Percentiles rank a stretch among this genome's conserved stretches.
These are phyloP conservation scores for Botrytis elliptica DNA, from an alignment of 2,329 filamentous ascomycete genomes.

Conservation along the genomic window DNA sequence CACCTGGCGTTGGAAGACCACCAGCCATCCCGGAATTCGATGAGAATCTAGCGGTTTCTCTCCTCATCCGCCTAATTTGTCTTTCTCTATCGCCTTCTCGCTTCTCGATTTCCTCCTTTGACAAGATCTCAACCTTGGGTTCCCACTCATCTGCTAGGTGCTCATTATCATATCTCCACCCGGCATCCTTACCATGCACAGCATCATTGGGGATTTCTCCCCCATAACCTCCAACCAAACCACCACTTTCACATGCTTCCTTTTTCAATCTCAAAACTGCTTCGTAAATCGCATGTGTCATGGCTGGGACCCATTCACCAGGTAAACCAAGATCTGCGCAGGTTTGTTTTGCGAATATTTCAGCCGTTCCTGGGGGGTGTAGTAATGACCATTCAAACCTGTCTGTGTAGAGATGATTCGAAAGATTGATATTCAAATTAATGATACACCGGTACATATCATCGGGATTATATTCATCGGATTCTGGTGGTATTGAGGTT, in stretches of 20 bases:
- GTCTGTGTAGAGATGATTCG: constrained; percentile 90
- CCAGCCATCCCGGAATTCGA: constrained; percentile 79
- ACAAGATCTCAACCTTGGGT: constrained; percentile 75
- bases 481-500: constrained; percentile 60
- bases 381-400: constrained; percentile 97
- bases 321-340: constrained; percentile 87
- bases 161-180: constrained; percentile 95
- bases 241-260: constrained; percentile 89
- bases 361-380: constrained; percentile 86
- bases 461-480: constrained; percentile 80
- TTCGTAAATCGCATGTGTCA: constrained; percentile 97
- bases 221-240: constrained; percentile 72
- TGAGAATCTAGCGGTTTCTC: constrained; percentile 91
- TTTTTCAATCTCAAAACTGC: constrained; percentile 91
- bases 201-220: constrained; percentile 85
- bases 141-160: constrained; percentile 83
- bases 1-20: constrained; percentile 61
- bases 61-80: constrained; percentile 78
- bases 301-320: constrained; percentile 90
- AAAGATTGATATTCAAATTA: constrained; percentile 84
- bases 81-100: constrained; percentile 91
- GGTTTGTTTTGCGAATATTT: constrained; percentile 87
- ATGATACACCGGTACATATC: constrained; percentile 95
- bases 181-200: constrained; percentile 76
- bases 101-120: constrained; percentile 97